Conservation (phyloP, 768 basidiomycete genomes). For the Suillus clintonianus region DNA sequence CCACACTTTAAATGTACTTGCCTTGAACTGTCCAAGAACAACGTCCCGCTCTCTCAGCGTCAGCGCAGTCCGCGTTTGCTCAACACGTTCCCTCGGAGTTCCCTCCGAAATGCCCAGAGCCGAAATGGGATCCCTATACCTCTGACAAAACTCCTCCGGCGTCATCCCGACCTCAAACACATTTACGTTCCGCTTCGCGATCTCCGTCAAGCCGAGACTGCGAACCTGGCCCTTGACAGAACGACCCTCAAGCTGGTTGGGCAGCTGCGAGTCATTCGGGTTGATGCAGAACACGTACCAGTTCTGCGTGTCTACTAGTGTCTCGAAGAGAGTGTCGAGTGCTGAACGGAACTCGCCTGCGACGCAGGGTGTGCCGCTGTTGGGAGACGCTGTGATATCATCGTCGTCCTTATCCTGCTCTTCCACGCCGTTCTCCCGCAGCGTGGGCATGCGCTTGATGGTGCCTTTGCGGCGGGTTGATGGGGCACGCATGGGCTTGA, state of each 20-base stretch:
- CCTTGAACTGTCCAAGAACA: conserved; percentile 83
- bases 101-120: conserved; percentile 61
- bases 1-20: conserved; percentile 25
- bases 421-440: conserved; percentile 34
- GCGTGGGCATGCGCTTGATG: conserved; percentile 49
- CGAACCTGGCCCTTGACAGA: conserved; percentile 91
- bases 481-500: conserved; percentile 93
- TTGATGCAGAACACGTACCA: conserved; percentile 95
- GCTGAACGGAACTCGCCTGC: conserved; percentile 88
- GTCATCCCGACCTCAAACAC: conserved; percentile 86
- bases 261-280: conserved; percentile 93
- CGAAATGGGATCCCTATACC: conserved; percentile 73
- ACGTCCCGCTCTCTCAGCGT: conserved; percentile 69
- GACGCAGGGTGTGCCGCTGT: conserved; percentile 61
- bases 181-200: conserved; percentile 64
- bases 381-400: conserved; percentile 28
- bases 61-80: conserved; percentile 57
- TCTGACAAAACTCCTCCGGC: conserved; percentile 80
- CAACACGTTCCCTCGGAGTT: conserved; percentile 57
- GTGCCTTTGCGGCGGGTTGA: conserved; percentile 84
- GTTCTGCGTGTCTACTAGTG: conserved; percentile 83
- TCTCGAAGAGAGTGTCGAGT: conserved; percentile 83
- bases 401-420: conserved; percentile 50
- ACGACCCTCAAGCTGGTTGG: conserved; percentile 90
- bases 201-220: conserved; percentile 75